Evolutionary conservation across 1,284 basidiomycete species (phyloP), one percentile per base, ranked within the genome.

Genomic region (Sanghuangporus baumii): DNA sequence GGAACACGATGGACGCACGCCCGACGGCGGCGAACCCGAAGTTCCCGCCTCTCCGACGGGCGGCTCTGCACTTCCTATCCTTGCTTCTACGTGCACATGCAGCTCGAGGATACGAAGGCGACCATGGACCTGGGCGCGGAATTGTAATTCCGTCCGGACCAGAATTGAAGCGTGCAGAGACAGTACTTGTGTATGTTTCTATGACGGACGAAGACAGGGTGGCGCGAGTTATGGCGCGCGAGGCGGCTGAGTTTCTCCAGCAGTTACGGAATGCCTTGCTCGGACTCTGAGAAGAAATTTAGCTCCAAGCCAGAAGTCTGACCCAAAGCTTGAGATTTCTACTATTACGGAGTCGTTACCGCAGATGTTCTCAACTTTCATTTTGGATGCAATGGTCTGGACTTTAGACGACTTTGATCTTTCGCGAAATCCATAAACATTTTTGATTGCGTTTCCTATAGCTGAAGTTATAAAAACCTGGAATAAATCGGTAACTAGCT

Each of bases 31-130:
- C 76, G 7, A 78, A 88, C 69, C 69, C 87, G 0, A 92, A 87
- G 69, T 82, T 92, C 52, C 91, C 94, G 0, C 82, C 91, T 0
- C 77, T 96, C 6, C 84, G 94, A 37, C 86, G 94, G 40, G 87
- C 92, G 1, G 93, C 91, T 0, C 71, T 96, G 38, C 86, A 93
- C 68, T 88, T 96, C 71, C 78, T 96, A 41, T 80, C 85, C 1
- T 73, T 87, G 20, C 76, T 94, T 41, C 72, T 91, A 23, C 79
- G 81, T 18, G 80, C 84, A 52, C 78, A 78, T 37, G 84, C 76
- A 0, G 73, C 72, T 31, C 77, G 80, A 20, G 69, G 79, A 5
- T 82, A 87, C 64, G 79, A 84, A 12, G 73, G 74, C 3, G 54
- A 3, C 70, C 20, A 43, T 12, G 16, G 38, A 46, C 43, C 16